Conservation (phyloP, 352 stramenopile species). For the Phytophthora colocasiae region DNA sequence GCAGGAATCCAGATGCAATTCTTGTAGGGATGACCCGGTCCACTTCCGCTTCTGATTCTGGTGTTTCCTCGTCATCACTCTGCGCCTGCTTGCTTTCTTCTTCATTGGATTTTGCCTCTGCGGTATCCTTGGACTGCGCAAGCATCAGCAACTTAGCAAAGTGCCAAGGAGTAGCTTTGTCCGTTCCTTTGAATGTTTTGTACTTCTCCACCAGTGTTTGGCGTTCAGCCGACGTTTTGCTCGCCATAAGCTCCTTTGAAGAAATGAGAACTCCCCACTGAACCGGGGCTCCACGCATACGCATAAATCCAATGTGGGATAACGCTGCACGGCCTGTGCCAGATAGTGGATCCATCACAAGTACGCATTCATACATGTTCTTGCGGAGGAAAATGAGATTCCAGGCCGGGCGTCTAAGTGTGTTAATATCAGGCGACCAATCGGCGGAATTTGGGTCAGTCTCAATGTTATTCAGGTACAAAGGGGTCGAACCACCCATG, state of each 20-base stretch:
- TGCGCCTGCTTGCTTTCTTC: conserved; percentile 21
- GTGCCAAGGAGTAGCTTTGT: conserved; percentile 74
- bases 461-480: conserved; percentile 89
- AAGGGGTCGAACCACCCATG: conserved; percentile 58
- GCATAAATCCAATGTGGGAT: conserved; percentile 72
- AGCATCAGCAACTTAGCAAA: conserved; percentile 84
- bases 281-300: conserved; percentile 72
- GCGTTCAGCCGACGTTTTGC: conserved; percentile 49
- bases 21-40: conserved; percentile 30
- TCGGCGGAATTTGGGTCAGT: conserved; percentile 59
- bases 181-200: conserved; percentile 44
- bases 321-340: conserved; percentile 55
- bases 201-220: conserved; percentile 48
- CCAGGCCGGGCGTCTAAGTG: conserved; percentile 66
- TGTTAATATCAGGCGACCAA: conserved; percentile 58
- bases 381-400: conserved; percentile 87
- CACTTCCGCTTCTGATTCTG: conserved; percentile 16
- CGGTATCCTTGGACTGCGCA: conserved; percentile 60
- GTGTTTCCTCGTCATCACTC: conserved; percentile 14
- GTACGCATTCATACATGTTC: conserved; percentile 89
- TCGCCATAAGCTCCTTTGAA: conserved; percentile 70
- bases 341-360: conserved; percentile 74
- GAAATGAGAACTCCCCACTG: conserved; percentile 81
- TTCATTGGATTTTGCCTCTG: conserved; percentile 17
- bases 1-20: conserved; percentile 61